These are phyloP conservation scores for Marchantia polymorpha DNA, from an alignment of 225 moss, liverwort and hornwort species.

Conservation along the genomic window DNA sequence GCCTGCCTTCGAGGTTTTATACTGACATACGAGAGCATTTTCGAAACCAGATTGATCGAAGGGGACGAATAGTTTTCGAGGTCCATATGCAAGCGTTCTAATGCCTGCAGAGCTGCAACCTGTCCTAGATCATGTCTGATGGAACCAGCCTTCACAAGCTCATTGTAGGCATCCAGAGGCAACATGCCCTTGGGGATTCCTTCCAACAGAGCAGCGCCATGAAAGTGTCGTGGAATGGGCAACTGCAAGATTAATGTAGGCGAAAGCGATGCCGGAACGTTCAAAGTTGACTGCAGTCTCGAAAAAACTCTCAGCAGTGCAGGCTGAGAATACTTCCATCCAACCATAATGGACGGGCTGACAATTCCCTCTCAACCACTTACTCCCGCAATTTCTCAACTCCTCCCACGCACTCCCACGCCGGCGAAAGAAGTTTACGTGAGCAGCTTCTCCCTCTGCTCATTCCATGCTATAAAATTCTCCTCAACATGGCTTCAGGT, in stretches of 20 bases:
- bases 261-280: not conserved
- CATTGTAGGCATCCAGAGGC: constrained; percentile 70
- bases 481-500: too few species aligned
- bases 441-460: too few species aligned
- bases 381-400: not conserved
- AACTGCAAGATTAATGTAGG: not conserved
- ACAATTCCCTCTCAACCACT: not conserved
- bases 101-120: constrained; percentile 41
- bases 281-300: not conserved
- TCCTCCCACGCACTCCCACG: too few species aligned
- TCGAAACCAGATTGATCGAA: constrained; percentile 38
- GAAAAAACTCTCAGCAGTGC: not conserved
- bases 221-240: constrained; percentile 24
- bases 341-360: constrained; percentile 16
- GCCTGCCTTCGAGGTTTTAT: constrained; percentile 45
- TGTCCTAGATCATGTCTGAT: constrained; percentile 69
- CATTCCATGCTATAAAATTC: too few species aligned
- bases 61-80: constrained; percentile 39
- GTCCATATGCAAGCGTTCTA: constrained; percentile 41
- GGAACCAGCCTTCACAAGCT: constrained; percentile 61
- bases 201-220: constrained; percentile 46
- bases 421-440: too few species aligned
- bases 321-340: constrained; percentile 15
- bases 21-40: constrained; percentile 56
- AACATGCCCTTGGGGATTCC: constrained; percentile 58